A percentile compares a stretch with the other conserved stretches of the same genome.
phyloP scores from a whole-genome alignment of 495 filamentous ascomycete genomes.

The Chaetomidium leptoderma region DNA sequence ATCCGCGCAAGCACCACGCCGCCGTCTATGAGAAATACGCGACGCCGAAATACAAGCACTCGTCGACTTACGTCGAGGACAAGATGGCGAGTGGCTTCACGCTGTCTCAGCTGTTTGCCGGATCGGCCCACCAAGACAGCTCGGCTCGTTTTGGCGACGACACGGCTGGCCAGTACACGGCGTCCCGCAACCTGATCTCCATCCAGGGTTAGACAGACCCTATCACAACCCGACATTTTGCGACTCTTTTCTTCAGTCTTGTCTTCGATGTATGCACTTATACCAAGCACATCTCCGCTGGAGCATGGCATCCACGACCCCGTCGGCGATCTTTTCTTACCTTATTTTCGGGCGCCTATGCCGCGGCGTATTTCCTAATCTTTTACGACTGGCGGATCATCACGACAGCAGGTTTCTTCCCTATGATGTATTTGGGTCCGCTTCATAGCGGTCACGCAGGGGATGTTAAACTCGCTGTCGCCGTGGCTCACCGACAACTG shows the following conservation, averaged over 20 bases:
- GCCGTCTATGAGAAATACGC: conserved; percentile 91
- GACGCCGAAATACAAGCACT: conserved; percentile 74
- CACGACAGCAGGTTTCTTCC: not conserved
- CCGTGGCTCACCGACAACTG: conserved; percentile 4
- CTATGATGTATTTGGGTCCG: not conserved
- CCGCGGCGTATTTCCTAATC: conserved; percentile 5
- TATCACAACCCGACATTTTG: not conserved
- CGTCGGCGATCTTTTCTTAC: not conserved
- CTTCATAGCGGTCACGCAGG: not conserved
- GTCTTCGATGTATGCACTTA: conserved; percentile 8
- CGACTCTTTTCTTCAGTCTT: not conserved
- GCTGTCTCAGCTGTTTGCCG: conserved; percentile 30
- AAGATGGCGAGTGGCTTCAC: conserved; percentile 59
- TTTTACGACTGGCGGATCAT: conserved; percentile 3
- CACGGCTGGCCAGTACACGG: not conserved
- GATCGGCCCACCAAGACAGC: not conserved
- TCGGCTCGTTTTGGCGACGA: conserved; percentile 12
- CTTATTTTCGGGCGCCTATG: not conserved
- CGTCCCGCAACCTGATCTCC: conserved; percentile 27
- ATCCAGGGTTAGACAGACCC: conserved; percentile 28
- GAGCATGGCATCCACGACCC: not conserved
- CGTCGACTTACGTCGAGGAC: conserved; percentile 70
- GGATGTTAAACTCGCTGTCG: conserved; percentile 4
- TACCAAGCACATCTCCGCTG: conserved; percentile 1
- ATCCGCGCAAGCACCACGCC: conserved; percentile 71